Evolutionary conservation across 768 basidiomycete species (phyloP).

Genomic region (Sporobolomyces phaffii): DNA sequence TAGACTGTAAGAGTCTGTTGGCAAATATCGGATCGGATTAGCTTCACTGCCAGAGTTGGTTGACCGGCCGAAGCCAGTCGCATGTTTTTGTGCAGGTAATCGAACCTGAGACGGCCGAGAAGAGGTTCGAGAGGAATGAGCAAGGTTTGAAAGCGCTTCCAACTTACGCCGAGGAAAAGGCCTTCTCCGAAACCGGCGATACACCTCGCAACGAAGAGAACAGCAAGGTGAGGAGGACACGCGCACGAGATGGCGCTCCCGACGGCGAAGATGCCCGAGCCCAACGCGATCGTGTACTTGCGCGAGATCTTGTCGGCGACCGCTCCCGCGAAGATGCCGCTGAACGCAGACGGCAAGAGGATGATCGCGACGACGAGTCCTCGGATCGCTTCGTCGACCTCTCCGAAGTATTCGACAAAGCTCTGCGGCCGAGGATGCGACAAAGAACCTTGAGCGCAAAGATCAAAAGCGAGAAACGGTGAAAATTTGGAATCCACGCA

Average conservation of each 20-base stretch:
- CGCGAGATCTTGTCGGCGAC: conserved; percentile 53
- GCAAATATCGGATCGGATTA: background rate
- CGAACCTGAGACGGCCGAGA: too few species aligned
- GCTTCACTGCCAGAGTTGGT: too few species aligned
- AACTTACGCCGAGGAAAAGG: background rate
- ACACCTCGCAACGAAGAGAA: conserved; percentile 10
- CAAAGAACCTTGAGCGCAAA: background rate
- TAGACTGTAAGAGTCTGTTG: conserved; percentile 3
- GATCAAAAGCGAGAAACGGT: background rate
- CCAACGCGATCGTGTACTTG: conserved; percentile 52
- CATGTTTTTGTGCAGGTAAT: too few species aligned
- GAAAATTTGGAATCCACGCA: background rate
- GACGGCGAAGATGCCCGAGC: conserved; percentile 50
- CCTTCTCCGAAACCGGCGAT: conserved; percentile 23
- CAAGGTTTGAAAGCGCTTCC: too few species aligned
- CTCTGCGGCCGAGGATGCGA: background rate
- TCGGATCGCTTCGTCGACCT: conserved; percentile 1
- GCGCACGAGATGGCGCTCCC: conserved; percentile 47
- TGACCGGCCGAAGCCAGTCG: too few species aligned
- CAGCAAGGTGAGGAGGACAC: background rate
- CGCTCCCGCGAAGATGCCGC: conserved; percentile 45
- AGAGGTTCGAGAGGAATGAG: too few species aligned
- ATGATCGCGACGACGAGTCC: conserved; percentile 25
- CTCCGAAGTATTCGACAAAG: conserved; percentile 13
- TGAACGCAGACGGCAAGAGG: conserved; percentile 36